These are phyloP conservation scores for Fusarium albidum DNA, from an alignment of 2,329 filamentous ascomycete species.

Conservation along the genomic window DNA sequence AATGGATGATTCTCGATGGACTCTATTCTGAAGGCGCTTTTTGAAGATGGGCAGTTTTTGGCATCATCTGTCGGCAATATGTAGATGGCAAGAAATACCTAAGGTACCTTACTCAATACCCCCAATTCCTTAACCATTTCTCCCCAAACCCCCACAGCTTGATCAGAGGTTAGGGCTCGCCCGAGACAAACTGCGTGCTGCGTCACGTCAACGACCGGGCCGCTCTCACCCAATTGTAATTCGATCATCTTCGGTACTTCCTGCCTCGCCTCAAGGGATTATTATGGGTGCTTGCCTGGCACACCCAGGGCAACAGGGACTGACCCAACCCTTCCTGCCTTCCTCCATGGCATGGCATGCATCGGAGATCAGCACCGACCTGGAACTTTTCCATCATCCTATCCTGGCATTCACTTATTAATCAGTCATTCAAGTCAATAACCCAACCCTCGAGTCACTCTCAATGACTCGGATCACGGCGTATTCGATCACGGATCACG, in stretches of 20 bases:
- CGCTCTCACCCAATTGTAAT: not conserved
- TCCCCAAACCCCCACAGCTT: conserved; percentile 22
- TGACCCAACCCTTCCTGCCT: not conserved
- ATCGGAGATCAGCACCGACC: conserved; percentile 3
- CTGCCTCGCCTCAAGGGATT: not conserved
- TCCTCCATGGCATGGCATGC: conserved; percentile 2
- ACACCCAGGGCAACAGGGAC: conserved; percentile 4
- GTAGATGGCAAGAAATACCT: conserved; percentile 21
- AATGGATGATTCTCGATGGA: not conserved
- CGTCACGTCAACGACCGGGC: not conserved
- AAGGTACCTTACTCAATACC: conserved; percentile 5
- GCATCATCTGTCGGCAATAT: conserved; percentile 2
- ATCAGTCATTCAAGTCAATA: not conserved
- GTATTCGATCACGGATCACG: not conserved
- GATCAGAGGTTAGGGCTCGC: not conserved
- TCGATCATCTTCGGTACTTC: conserved; percentile 11
- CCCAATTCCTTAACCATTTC: conserved; percentile 9
- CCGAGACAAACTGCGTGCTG: too few relatives aligned
- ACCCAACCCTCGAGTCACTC: not conserved
- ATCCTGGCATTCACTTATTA: not conserved
- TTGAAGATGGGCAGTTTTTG: not conserved
- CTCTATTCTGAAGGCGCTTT: not conserved
- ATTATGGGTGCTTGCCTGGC: not conserved
- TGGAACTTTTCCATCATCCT: not conserved
- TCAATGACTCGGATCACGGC: not conserved